Conservation (phyloP, 257 asterid genomes). For the Gynochthodes officinalis region DNA sequence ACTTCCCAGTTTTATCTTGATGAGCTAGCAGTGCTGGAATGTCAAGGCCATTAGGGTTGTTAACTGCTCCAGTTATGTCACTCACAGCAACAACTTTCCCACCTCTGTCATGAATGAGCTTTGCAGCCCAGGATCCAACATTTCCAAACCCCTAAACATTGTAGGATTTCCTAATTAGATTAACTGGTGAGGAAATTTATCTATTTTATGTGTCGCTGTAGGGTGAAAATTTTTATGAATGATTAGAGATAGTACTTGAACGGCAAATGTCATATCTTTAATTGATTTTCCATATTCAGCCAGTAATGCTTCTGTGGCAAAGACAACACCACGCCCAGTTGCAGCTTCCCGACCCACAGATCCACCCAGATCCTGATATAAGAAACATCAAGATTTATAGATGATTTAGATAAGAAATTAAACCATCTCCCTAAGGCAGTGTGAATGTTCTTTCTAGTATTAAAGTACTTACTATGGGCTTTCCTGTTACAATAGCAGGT, state of each 20-base stretch:
- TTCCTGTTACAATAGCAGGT: slow-evolving; percentile 96
- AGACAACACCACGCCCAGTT: slow-evolving; percentile 92
- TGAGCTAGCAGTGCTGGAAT: slow-evolving; percentile 57
- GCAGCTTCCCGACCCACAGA: slow-evolving; percentile 94
- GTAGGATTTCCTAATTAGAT: slow-evolving; percentile 5
- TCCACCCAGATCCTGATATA: slow-evolving; percentile 79
- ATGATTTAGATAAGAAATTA: background rate
- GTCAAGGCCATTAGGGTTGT: slow-evolving; percentile 62
- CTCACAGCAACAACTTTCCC: slow-evolving; percentile 85
- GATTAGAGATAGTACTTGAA: slow-evolving; percentile 51
- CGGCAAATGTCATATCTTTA: slow-evolving; percentile 62
- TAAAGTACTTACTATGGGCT: slow-evolving; percentile 67
- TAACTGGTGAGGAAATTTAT: background rate
- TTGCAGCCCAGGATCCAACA: slow-evolving; percentile 92
- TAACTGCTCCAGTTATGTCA: slow-evolving; percentile 83
- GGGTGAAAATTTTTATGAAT: background rate
- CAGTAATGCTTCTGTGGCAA: slow-evolving; percentile 77
- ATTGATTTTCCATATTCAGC: slow-evolving; percentile 81
- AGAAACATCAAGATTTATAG: slow-evolving; percentile 16
- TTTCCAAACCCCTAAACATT: slow-evolving; percentile 75
- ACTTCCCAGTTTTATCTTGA: slow-evolving; percentile 53
- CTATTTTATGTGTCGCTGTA: background rate
- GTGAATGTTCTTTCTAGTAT: background rate
- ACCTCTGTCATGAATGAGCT: slow-evolving; percentile 76
- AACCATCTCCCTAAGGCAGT: background rate